phyloP scores from a whole-genome alignment of 148 eudicot species.

The Nyssa sinensis region DNA sequence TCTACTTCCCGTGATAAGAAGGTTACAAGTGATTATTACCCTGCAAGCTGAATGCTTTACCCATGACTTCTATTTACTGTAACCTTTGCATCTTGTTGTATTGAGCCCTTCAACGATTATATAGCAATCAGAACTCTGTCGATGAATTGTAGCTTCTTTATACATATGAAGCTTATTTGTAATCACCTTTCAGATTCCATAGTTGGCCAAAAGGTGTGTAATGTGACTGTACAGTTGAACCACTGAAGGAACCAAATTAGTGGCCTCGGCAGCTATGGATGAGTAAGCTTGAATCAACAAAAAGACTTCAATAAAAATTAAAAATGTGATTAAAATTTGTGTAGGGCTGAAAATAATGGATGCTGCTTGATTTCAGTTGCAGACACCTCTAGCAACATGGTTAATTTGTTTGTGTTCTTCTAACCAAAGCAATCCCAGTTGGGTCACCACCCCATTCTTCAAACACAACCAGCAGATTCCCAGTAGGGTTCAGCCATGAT shows the following conservation, averaged over 20 bases:
- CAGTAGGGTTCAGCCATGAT: conserved; percentile 67
- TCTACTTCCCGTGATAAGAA: not conserved
- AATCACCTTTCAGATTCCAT: not conserved
- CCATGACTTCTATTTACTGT: not conserved
- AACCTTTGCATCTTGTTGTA: not conserved
- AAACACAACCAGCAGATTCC: conserved; percentile 64
- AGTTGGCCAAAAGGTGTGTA: not conserved
- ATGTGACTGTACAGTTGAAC: conserved; percentile 14
- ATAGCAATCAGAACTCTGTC: not conserved
- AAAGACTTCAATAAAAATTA: not conserved
- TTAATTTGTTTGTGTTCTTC: too few species aligned
- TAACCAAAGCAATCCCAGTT: conserved; percentile 49
- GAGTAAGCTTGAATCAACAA: not conserved
- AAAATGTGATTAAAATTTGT: too few species aligned
- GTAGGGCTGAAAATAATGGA: too few species aligned
- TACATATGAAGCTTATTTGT: not conserved
- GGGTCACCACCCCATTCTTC: conserved; percentile 92
- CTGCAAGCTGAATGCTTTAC: not conserved
- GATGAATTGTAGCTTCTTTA: not conserved
- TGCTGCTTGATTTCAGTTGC: conserved; percentile 39
- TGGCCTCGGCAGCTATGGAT: not conserved
- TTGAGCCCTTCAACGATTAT: not conserved
- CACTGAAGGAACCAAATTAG: not conserved
- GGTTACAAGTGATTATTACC: not conserved
- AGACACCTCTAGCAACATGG: conserved; percentile 67